Evolutionary conservation across 129 eudicot species (phyloP).

Genomic region (Cynara cardunculus): DNA sequence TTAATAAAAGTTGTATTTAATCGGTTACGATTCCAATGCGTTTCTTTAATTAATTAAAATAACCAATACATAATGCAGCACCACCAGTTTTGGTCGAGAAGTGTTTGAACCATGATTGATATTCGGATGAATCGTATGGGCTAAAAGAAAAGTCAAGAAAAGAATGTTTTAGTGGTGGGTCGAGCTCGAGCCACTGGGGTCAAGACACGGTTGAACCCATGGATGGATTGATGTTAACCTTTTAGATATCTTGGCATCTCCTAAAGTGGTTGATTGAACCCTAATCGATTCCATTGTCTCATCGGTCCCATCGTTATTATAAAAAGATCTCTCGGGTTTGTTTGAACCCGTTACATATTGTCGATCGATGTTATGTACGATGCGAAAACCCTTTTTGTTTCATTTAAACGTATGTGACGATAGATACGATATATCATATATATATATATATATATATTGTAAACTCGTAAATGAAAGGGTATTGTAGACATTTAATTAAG

Average conservation of each 20-base stretch:
- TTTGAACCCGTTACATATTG: background rate
- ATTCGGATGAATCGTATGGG: background rate
- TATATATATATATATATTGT: no score
- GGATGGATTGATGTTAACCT: background rate
- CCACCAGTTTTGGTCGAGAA: background rate
- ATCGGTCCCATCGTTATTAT: background rate
- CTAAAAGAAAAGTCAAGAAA: constrained; percentile 10
- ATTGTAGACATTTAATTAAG: background rate
- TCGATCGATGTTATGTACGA: background rate
- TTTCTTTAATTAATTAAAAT: background rate
- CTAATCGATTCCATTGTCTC: background rate
- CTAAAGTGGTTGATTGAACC: constrained; percentile 6
- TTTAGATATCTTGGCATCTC: background rate
- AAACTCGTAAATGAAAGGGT: background rate
- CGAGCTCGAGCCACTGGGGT: constrained; percentile 8
- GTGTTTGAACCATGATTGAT: background rate
- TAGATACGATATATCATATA: no score
- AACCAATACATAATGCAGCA: background rate
- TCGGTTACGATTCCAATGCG: background rate
- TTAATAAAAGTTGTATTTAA: background rate
- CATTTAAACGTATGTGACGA: background rate
- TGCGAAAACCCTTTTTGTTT: background rate
- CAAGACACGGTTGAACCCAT: constrained; percentile 10
- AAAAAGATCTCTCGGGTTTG: background rate
- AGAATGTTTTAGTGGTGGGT: constrained; percentile 14